Evolutionary conservation across 495 filamentous ascomycete genomes (phyloP), one percentile per base, ranked within the genome.

Genomic region (Beverwykella pulmonaria): DNA sequence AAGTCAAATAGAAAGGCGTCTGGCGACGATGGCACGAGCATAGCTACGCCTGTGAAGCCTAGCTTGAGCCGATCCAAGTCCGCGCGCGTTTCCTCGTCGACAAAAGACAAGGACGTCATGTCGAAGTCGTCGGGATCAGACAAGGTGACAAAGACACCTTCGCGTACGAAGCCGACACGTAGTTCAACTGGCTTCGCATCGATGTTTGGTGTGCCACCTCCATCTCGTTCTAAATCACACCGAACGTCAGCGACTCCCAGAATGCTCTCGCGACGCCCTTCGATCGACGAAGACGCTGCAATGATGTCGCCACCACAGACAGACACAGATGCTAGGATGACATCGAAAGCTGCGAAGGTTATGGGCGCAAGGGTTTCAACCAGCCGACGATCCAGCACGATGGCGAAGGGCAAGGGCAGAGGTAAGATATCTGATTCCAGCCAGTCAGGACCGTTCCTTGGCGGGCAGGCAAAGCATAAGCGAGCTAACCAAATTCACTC

Each of bases 321-420:
- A 12, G 85, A 86, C 26, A 82, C 73, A 1, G 63, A 74, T 46
- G 71, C 76, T 4, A 26, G 44, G 48, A 74, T 71, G 41, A 71
- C 79, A 29, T 79, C 79, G 34, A 89, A 88, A 74, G 85, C 83
- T 48, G 84, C 85, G 12, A 84, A 83, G 73, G 61, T 87, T 52
- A 86, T 88, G 83, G 86, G 85, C 30, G 76, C 82, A 20, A 73
- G 74, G 34, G 65, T 63, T 9, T 62, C 67, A 23, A 52, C 53
- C 2, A 71, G 56, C 53, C 39, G 69, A 30, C 53, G 69, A 30
- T 34, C 65, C 23, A 71, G 65, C 34, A 75, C 73, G 10, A 74
- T 70, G 48, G 74, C 77, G 23, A 76, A 74, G 68, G 57, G 67
- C 25, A 77, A 75, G 63, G 46, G 59, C 15, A 70, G 74, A 73